These are phyloP conservation scores for Didymella lethalis DNA, from an alignment of 2,329 filamentous ascomycete genomes.

Conservation along the genomic window DNA sequence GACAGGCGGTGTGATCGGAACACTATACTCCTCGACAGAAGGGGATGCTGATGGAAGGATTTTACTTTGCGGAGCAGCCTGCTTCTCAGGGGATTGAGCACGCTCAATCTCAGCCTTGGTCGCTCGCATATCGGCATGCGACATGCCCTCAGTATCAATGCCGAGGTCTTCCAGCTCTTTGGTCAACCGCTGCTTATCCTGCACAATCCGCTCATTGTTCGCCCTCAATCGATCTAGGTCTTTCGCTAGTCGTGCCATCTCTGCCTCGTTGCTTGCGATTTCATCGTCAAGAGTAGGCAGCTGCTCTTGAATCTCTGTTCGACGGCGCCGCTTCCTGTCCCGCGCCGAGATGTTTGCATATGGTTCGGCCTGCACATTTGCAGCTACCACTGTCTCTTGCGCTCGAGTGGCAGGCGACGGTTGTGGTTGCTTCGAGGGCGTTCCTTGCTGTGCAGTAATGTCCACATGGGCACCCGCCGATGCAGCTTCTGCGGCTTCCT, in stretches of 20 bases:
- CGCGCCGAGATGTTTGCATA: constrained; percentile 5
- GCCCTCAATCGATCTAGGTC: constrained; percentile 56
- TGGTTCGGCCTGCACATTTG: neutral
- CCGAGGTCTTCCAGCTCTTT: constrained; percentile 60
- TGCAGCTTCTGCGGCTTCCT: constrained; percentile 28
- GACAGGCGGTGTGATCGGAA: neutral
- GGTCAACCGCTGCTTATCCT: constrained; percentile 54
- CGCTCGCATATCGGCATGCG: constrained; percentile 55
- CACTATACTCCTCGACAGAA: neutral
- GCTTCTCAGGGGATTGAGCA: constrained; percentile 28
- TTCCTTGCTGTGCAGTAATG: neutral
- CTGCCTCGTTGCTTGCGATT: constrained; percentile 51
- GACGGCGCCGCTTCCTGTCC: constrained; percentile 45
- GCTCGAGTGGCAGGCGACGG: too few species aligned
- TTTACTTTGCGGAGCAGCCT: neutral
- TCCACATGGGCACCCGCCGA: constrained; percentile 11
- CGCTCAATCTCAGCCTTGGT: constrained; percentile 51
- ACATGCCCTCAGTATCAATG: constrained; percentile 57
- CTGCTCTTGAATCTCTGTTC: constrained; percentile 59
- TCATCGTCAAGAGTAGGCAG: constrained; percentile 58
- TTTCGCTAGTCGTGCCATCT: constrained; percentile 51
- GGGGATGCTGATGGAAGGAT: neutral
- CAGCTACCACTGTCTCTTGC: neutral
- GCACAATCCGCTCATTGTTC: constrained; percentile 51
- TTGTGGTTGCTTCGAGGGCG: neutral